A percentile compares a stretch with the other conserved stretches of the same genome.
These are phyloP conservation scores for Scenedesmus sp. DNA, from an alignment of 163 green algal genomes.

Conservation along the genomic window DNA sequence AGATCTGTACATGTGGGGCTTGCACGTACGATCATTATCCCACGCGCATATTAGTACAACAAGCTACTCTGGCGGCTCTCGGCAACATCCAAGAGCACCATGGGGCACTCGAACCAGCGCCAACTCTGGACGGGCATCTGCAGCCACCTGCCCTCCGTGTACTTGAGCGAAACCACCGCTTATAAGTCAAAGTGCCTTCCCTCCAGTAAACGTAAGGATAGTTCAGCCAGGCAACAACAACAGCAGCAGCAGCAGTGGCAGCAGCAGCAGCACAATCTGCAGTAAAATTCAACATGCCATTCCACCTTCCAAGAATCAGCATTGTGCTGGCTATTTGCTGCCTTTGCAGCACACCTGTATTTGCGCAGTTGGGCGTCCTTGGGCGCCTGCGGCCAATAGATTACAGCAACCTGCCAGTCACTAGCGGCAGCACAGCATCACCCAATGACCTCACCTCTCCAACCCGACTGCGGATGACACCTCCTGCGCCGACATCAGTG, in stretches of 20 bases:
- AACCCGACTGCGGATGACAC: not conserved
- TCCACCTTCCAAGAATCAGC: not conserved
- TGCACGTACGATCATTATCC: no score
- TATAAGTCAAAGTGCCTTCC: no score
- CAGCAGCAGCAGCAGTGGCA: not conserved
- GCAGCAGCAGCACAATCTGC: not conserved
- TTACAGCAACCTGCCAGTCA: not conserved
- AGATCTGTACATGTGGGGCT: no score
- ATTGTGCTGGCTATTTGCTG: not conserved
- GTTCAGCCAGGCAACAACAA: not conserved
- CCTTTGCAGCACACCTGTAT: not conserved
- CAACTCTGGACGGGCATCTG: conserved; percentile 2
- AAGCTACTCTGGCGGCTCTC: not conserved
- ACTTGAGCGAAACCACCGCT: not conserved
- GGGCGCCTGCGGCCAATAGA: not conserved
- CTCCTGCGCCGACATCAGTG: not conserved
- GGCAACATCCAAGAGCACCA: conserved; percentile 5
- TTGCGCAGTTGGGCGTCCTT: not conserved
- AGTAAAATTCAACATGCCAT: not conserved
- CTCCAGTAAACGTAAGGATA: not conserved
- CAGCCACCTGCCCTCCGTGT: not conserved
- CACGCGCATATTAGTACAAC: no score
- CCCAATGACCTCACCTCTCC: not conserved
- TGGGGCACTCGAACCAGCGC: not conserved
- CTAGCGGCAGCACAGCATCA: not conserved